Base-by-base conservation (phyloP, 345 rosid genomes). In the Isatis tinctoria region DNA sequence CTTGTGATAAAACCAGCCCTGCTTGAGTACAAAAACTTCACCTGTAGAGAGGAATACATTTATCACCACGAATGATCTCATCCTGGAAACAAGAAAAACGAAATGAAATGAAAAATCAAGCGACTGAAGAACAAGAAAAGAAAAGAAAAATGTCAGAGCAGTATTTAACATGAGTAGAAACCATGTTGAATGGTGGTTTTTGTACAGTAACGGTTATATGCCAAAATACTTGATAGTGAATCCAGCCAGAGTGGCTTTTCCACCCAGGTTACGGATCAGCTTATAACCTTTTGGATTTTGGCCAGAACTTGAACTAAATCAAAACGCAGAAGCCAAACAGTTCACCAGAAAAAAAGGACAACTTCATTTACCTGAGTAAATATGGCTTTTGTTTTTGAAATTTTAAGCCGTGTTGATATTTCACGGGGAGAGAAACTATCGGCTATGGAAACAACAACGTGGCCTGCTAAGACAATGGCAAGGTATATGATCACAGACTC, bases 401-500 rank as follows among this genome's bases (percentile, higher is more conserved):
- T 88, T 82, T 70, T 86, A 70, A 95, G 97, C 81, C 99, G 84
- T 8, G 90, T 87, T 66, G 97, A 84, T 81, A 95, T 92, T 79
- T 95, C 99, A 67, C 39, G 35, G 1, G 97, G 70, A 60, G 97
- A 93, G 77, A 95, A 95, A 80, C 97, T 95, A 79, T 95, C 99
- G 14, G 99, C 99, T 64, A 95, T 92, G 5, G 99, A 95, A 33
- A 95, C 99, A 84, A 95, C 96, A 4, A 85, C 78, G 74, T 85
- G 83, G 66, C 99, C 97, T 14, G 97, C 85, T 76, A 95, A 82
- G 69, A 92, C 88, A 78, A 92, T 85, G 28, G 99, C 99, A 39
- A 95, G 86, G 85, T 92, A 95, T 74, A 92, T 86, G 80, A 92
- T 65, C 78, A 95, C 97, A 67, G 97, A 83, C 76, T 87, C 77